phyloP scores from a whole-genome alignment of 352 stramenopile genomes.

The Pythium aristosporum region DNA sequence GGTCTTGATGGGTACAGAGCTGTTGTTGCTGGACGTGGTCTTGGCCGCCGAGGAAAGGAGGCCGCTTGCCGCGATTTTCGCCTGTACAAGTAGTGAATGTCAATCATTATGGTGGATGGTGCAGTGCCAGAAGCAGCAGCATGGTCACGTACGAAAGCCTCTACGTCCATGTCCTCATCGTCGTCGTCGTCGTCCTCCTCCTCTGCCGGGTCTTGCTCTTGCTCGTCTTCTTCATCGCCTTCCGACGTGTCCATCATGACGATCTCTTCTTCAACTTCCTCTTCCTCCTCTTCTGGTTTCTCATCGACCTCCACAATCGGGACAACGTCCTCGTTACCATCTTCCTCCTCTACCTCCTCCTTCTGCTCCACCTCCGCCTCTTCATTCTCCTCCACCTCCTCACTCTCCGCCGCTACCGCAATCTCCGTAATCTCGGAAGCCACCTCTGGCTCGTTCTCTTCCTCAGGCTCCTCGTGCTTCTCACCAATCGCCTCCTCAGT shows the following conservation, averaged over 20 bases:
- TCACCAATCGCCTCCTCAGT: constrained; percentile 5
- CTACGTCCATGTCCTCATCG: constrained; percentile 42
- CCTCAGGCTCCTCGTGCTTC: neutral
- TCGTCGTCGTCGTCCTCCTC: constrained; percentile 20
- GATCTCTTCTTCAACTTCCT: constrained; percentile 49
- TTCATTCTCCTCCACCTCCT: neutral
- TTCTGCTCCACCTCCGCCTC: neutral
- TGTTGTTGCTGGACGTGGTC: neutral
- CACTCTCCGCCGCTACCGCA: neutral
- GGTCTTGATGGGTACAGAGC: neutral
- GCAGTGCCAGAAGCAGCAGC: neutral
- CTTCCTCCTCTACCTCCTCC: neutral
- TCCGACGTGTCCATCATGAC: constrained; percentile 47
- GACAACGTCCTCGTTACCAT: neutral
- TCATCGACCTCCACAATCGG: neutral
- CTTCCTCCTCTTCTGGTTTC: constrained; percentile 12
- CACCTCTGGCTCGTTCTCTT: neutral
- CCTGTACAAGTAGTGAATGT: constrained; percentile 12
- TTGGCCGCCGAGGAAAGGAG: constrained; percentile 22
- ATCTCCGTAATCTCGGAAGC: neutral
- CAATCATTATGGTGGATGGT: neutral
- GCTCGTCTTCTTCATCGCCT: constrained; percentile 33
- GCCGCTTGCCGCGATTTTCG: constrained; percentile 26
- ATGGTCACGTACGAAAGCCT: constrained; percentile 44
- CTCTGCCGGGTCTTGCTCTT: constrained; percentile 2